Percentiles rank a stretch among this genome's conserved stretches.
Evolutionary conservation across 2,329 filamentous ascomycete species (phyloP).

Genomic region (Paramyrothecium sp.): DNA sequence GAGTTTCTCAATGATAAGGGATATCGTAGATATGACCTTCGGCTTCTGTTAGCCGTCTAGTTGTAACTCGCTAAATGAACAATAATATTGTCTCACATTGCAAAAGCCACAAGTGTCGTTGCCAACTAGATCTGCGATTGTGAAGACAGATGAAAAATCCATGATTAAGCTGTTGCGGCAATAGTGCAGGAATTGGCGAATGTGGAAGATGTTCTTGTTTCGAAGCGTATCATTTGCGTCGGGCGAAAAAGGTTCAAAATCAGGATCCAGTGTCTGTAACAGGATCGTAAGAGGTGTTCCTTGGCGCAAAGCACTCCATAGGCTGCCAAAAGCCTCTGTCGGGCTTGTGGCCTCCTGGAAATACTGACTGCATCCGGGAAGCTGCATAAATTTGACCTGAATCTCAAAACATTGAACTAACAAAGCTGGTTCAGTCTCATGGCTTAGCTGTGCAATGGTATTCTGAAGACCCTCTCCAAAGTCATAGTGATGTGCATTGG

Average conservation of each 20-base stretch:
- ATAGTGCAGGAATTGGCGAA: background rate
- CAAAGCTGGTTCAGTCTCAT: background rate
- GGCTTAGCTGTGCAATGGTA: too few species aligned
- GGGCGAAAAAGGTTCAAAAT: background rate
- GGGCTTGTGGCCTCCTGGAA: background rate
- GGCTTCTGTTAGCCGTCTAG: background rate
- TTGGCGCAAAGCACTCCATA: background rate
- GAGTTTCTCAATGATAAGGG: background rate
- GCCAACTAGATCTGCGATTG: background rate
- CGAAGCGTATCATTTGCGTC: too few species aligned
- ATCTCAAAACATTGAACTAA: background rate
- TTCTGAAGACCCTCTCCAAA: constrained; percentile 2
- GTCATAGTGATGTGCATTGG: constrained; percentile 6
- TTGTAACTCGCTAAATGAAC: background rate
- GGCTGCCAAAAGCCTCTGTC: background rate
- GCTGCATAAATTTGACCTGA: background rate
- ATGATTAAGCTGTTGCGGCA: background rate
- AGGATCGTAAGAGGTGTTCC: background rate
- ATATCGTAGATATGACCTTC: background rate
- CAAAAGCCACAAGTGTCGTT: background rate
- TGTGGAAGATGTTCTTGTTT: too few species aligned
- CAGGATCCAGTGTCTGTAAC: background rate
- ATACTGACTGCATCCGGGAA: background rate
- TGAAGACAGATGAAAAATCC: background rate
- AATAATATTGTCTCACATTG: background rate